Percentiles rank a stretch among this genome's conserved stretches.
These are phyloP conservation scores for Skeletonema potamos DNA, from an alignment of 108 stramenopile species.

Conservation along the genomic window DNA sequence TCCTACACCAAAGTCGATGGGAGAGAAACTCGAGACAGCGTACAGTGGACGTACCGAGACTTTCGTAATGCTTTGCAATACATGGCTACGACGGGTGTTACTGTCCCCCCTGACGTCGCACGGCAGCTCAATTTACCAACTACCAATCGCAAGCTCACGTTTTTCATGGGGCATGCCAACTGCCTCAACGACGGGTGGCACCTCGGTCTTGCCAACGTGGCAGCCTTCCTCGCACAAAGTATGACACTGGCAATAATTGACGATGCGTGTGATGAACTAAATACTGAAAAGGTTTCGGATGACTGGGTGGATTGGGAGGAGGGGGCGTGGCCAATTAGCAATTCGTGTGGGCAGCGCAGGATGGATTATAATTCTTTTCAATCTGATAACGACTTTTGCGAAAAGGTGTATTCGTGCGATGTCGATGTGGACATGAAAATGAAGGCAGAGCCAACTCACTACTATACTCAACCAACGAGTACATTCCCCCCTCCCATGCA, in stretches of 20 bases:
- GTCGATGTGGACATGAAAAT: not conserved
- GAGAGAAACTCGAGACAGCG: not conserved
- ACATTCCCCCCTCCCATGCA: not conserved
- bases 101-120: not conserved
- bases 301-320: not conserved
- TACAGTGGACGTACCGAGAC: not conserved
- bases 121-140: not conserved
- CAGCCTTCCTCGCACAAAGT: constrained; percentile 42
- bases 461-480: not conserved
- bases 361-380: not conserved
- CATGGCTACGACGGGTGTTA: not conserved
- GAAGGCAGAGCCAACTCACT: not conserved
- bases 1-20: not conserved
- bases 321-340: constrained; percentile 2
- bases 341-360: constrained; percentile 9
- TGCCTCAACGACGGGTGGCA: not conserved
- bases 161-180: not conserved
- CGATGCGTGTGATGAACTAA: constrained; percentile 38
- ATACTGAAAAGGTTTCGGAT: not conserved
- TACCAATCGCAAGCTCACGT: not conserved
- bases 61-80: not conserved
- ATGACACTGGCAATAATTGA: constrained; percentile 34
- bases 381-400: not conserved
- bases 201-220: constrained; percentile 34
- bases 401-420: not conserved